These are phyloP conservation scores for Thelephora ganbajun DNA, from an alignment of 768 basidiomycete genomes.

Conservation along the genomic window DNA sequence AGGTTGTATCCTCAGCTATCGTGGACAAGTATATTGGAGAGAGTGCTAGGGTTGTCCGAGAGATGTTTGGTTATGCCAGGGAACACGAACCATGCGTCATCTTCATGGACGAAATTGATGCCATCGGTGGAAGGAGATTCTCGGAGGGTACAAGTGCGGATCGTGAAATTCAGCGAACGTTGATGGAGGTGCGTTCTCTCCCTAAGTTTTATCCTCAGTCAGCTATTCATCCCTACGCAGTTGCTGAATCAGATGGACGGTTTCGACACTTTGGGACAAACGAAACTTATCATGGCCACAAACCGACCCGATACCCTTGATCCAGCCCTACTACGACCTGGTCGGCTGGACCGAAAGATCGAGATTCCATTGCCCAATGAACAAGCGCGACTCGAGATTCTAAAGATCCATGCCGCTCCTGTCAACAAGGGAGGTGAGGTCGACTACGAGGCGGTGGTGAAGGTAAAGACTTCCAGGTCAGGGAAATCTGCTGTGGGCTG, in stretches of 20 bases:
- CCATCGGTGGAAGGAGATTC: slow-evolving; percentile 83
- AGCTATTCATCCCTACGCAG: slow-evolving; percentile 24
- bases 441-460: slow-evolving; percentile 96
- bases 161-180: slow-evolving; percentile 93
- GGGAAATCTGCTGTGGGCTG: background rate
- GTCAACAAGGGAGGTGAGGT: slow-evolving; percentile 94
- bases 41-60: slow-evolving; percentile 87
- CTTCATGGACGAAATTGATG: slow-evolving; percentile 98
- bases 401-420: slow-evolving; percentile 91
- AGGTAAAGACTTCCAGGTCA: slow-evolving; percentile 30
- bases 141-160: slow-evolving; percentile 96
- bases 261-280: slow-evolving; percentile 90
- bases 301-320: slow-evolving; percentile 97
- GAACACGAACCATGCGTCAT: slow-evolving; percentile 99
- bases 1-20: slow-evolving; percentile 96
- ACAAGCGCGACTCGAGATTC: slow-evolving; percentile 87
- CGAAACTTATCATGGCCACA: slow-evolving; percentile 99
- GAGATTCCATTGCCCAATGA: slow-evolving; percentile 97
- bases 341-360: slow-evolving; percentile 92
- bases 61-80: slow-evolving; percentile 97
- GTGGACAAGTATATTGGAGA: slow-evolving; percentile 99
- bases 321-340: slow-evolving; percentile 90
- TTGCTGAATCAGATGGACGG: slow-evolving; percentile 99
- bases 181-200: slow-evolving; percentile 72
- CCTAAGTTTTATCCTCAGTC: background rate